A percentile compares a stretch with the other conserved stretches of the same genome.
Conservation (phyloP, 1,284 basidiomycete species). For the Leccinum fuscescens region DNA sequence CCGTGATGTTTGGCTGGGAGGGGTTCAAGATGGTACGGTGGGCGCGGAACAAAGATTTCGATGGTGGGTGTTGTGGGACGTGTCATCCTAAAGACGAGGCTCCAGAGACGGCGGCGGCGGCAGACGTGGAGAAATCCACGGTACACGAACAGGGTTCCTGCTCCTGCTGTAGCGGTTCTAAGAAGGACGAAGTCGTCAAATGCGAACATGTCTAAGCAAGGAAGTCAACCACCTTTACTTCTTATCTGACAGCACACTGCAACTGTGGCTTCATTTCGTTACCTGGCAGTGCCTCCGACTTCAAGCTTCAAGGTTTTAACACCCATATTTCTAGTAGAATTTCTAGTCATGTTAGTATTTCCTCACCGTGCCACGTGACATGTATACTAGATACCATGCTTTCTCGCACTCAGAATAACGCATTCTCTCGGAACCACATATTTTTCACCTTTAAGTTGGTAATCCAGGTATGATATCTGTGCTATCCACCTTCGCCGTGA, state of each 20-base stretch:
- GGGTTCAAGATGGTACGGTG: slow-evolving; percentile 28
- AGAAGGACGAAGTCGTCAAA: background rate
- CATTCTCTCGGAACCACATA: no score
- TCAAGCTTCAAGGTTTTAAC: background rate
- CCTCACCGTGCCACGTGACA: background rate
- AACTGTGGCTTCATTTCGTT: background rate
- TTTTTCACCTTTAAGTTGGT: no score
- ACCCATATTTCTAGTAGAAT: background rate
- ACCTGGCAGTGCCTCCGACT: background rate
- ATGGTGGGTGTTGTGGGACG: slow-evolving; percentile 38
- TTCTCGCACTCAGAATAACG: background rate
- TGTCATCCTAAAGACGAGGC: slow-evolving; percentile 5
- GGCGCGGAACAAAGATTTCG: slow-evolving; percentile 36
- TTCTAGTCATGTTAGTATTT: background rate
- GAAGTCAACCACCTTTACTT: background rate
- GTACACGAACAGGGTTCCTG: background rate
- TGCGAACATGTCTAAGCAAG: background rate
- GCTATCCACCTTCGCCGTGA: background rate
- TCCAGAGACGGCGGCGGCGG: background rate
- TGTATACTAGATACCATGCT: background rate
- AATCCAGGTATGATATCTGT: background rate
- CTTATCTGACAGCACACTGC: background rate
- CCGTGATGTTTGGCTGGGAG: slow-evolving; percentile 43
- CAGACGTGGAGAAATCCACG: background rate
- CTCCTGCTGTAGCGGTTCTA: background rate